Evolutionary conservation across 1,284 basidiomycete genomes (phyloP), one percentile per base, ranked within the genome.

Genomic region (Peniophora sp.): DNA sequence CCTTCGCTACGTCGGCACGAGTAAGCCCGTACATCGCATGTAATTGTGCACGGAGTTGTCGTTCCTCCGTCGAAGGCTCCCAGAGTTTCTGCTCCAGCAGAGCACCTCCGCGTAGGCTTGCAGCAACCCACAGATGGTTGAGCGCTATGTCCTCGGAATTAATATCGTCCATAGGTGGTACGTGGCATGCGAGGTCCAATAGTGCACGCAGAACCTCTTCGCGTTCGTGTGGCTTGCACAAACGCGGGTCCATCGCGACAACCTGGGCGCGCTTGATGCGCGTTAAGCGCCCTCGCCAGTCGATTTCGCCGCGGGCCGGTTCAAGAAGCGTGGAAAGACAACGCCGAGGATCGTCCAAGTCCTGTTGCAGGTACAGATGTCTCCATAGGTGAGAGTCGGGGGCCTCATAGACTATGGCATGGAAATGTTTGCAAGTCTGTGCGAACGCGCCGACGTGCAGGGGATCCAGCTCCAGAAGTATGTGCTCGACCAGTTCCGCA

Each of bases 1-100:
- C 53, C 0, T 49, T 56, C 23, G 47, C 59, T 16, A 64, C 53
- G 55, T 85, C 81, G 3, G 49, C 49, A 6, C 58, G 59, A 0
- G 78, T 82, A 19, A 82, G 58, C 3, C 83, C 83, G 56, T 71
- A 78, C 59, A 73, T 68, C 8, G 74, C 72, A 56, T 83, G 81
- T 52, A 87, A 56, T 41, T 68, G 69, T 0, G 74, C 72, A 25
- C 70, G 65, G 11, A 81, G 59, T 54, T 79, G 75, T 23, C 67
- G 68, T 52, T 76, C 74, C 39, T 66, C 63, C 1, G 58, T 49
- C 3, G 67, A 55, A n/a, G 52, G 56, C 14, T 53, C 49, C 59
- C 62, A 63, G 2, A 52, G 52, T 1, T 58, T 55, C 46, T 63
- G 62, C 39, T 80, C 74, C 41, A 84, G 60, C 55, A 81, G 73